Conservation (phyloP, 2,329 filamentous ascomycete species). For the Aspergillus fijiensis region DNA sequence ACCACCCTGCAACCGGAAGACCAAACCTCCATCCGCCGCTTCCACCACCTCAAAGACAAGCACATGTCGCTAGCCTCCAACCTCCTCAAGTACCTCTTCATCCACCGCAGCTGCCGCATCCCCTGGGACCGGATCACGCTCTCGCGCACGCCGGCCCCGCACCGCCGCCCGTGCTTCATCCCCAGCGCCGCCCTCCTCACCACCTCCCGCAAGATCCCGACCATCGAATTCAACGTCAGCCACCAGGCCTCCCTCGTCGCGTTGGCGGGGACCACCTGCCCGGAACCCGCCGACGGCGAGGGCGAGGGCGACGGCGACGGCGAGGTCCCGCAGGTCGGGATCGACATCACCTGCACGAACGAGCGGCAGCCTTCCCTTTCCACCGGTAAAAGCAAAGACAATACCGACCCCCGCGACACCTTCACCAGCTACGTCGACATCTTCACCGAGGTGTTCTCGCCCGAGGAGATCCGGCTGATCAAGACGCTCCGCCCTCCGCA, state of each 20-base stretch:
- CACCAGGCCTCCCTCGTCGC: constrained; percentile 64
- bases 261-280: constrained; percentile 51
- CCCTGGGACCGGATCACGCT: constrained; percentile 59
- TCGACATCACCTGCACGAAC: constrained; percentile 64
- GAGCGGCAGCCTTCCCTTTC: constrained; percentile 40
- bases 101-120: constrained; percentile 54
- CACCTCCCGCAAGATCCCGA: constrained; percentile 10
- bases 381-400: constrained; percentile 47
- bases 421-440: constrained; percentile 60
- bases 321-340: constrained; percentile 48
- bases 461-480: constrained; percentile 56
- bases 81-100: constrained; percentile 61
- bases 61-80: constrained; percentile 62
- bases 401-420: constrained; percentile 50
- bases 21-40: constrained; percentile 50
- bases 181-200: constrained; percentile 29
- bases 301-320: too few species aligned
- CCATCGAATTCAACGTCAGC: constrained; percentile 63
- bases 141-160: constrained; percentile 50
- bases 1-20: constrained; percentile 47
- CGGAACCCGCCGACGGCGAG: constrained; percentile 4
- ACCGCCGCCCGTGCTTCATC: constrained; percentile 55
- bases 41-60: constrained; percentile 56
- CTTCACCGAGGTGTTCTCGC: constrained; percentile 60
- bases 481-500: constrained; percentile 38